A percentile compares a stretch with the other conserved stretches of the same genome.
Evolutionary conservation across 305 asterid species (phyloP).

Genomic region (Plantago coronopus): DNA sequence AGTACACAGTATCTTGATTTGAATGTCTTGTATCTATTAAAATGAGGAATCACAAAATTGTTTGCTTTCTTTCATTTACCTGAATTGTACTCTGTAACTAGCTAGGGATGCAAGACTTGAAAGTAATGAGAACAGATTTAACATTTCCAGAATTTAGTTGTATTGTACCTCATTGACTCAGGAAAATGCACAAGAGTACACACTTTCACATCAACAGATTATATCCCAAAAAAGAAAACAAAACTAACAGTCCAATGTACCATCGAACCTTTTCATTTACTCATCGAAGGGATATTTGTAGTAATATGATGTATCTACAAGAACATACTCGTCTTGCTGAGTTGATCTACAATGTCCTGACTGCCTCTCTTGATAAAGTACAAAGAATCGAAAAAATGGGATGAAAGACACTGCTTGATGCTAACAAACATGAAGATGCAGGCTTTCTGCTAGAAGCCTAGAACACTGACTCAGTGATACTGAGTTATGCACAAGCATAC

Average conservation of each 20-base stretch:
- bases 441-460: background rate
- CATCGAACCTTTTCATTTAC: background rate
- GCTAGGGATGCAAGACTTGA: no score
- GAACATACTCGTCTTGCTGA: background rate
- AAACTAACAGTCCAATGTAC: background rate
- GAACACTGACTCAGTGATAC: background rate
- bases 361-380: background rate
- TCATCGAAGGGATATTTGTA: background rate
- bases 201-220: no score
- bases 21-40: no score
- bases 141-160: no score
- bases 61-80: no score
- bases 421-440: background rate
- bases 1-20: no score
- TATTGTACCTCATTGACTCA: no score
- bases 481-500: slow-evolving; percentile 6
- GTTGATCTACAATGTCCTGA: background rate
- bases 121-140: no score
- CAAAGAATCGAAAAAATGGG: slow-evolving; percentile 2
- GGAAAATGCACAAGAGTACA: no score
- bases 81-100: no score
- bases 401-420: background rate
- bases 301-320: background rate
- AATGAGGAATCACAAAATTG: no score
- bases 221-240: no score